Conservation (phyloP, 2,329 filamentous ascomycete species). For the Fusarium nanum region DNA sequence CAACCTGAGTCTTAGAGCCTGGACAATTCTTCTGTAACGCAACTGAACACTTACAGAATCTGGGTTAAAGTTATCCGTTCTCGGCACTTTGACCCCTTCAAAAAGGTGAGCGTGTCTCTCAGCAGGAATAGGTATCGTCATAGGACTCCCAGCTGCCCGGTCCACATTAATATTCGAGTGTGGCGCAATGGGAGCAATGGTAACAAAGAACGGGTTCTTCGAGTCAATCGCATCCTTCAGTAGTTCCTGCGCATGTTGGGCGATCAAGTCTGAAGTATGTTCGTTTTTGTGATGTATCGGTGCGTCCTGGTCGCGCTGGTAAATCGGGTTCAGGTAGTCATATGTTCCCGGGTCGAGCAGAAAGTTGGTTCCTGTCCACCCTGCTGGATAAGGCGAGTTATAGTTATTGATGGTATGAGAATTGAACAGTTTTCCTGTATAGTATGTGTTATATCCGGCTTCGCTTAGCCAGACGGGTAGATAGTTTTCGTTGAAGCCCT, state of each 20-base stretch:
- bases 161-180: conserved; percentile 64
- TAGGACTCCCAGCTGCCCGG: conserved; percentile 3
- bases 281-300: conserved; percentile 48
- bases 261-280: conserved; percentile 67
- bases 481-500: conserved; percentile 75
- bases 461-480: conserved; percentile 77
- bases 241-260: conserved; percentile 68
- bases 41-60: conserved; percentile 55
- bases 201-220: conserved; percentile 73
- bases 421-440: conserved; percentile 80
- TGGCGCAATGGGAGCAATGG: conserved; percentile 73
- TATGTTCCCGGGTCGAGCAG: conserved; percentile 54
- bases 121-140: conserved; percentile 63
- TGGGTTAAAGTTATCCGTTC: conserved; percentile 75
- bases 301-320: conserved; percentile 56
- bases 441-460: conserved; percentile 77
- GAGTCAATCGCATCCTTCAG: conserved; percentile 68
- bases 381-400: conserved; percentile 65
- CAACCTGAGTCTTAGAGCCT: too few relatives aligned
- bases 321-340: conserved; percentile 62
- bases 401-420: conserved; percentile 71
- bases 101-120: conserved; percentile 73
- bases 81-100: conserved; percentile 66
- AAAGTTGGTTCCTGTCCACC: conserved; percentile 64
- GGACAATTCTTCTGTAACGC: too few relatives aligned